Percentiles rank a stretch among this genome's conserved stretches.
Evolutionary conservation across 2,329 filamentous ascomycete species (phyloP).

Genomic region (Pseudocercospora cruenta): DNA sequence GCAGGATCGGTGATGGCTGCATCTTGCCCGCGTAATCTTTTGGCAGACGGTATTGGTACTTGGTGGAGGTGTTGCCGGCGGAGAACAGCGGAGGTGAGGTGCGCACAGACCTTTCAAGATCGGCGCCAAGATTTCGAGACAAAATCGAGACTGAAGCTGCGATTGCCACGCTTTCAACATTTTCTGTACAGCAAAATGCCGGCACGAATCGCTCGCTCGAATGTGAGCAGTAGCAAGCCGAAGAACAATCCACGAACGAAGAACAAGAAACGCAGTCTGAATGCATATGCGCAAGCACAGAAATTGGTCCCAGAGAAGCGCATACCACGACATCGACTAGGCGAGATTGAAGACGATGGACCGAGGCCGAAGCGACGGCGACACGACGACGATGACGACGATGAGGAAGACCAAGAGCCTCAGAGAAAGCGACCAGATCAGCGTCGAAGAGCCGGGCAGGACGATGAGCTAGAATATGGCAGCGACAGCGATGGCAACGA

Average conservation of each 20-base stretch:
- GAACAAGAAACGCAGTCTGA: conserved; percentile 58
- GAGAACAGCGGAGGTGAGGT: conserved; percentile 16
- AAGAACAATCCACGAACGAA: conserved; percentile 45
- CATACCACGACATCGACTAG: conserved; percentile 61
- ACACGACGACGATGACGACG: conserved; percentile 55
- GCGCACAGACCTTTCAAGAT: neutral
- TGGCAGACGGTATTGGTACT: neutral
- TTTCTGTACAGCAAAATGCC: conserved; percentile 43
- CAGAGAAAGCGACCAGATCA: conserved; percentile 39
- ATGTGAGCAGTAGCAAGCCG: conserved; percentile 33
- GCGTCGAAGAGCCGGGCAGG: conserved; percentile 29
- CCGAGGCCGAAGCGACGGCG: conserved; percentile 48
- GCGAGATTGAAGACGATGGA: conserved; percentile 55
- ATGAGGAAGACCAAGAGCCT: conserved; percentile 39
- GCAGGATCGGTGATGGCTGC: conserved; percentile 70
- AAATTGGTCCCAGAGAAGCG: conserved; percentile 57
- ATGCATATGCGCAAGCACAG: conserved; percentile 69
- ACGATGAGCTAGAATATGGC: conserved; percentile 67
- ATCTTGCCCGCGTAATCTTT: conserved; percentile 25
- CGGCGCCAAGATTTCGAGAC: conserved; percentile 21
- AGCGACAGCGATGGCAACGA: conserved; percentile 85
- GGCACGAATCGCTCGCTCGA: conserved; percentile 46
- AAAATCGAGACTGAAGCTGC: neutral
- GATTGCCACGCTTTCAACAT: conserved; percentile 1
- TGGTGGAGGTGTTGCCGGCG: conserved; percentile 15